Evolutionary conservation across 192 early-diverging fungal species (phyloP), one percentile per base, ranked within the genome.

Genomic region (Coemansia sp.): DNA sequence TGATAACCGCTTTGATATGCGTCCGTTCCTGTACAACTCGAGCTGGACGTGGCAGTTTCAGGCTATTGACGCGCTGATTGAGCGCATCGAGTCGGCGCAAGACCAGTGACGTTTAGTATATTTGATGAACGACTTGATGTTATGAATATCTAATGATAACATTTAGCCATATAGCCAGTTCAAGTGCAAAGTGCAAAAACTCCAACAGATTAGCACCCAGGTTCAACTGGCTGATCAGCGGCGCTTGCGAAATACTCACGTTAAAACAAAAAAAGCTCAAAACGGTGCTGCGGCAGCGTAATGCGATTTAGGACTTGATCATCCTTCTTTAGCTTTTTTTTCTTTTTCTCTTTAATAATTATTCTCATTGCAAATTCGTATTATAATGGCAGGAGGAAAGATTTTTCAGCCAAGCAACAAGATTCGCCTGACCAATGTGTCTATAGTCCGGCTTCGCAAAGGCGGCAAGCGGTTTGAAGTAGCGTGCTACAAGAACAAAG

Each of bases 401-500:
- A 82, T 82, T 40, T 78, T 82, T 50, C 74, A 76, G 44, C 80
- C 80, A 3, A 63, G 25, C 40, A 65, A 61, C 8, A 73, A 81
- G 42, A 82, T 86, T 64, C 89, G 89, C 54, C 81, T 99, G 46
- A 97, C 97, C 49, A 99, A 99, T 70, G 95, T 99, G 50, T 95
- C 95, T 7, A 73, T 97, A 37, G 97, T 99, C 15, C 91, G 93
- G 42, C 81, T 97, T 60, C 90, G 91, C 66, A 97, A 96, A 79
- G 95, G 94, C 26, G 97, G 97, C 40, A 97, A 95, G 76, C 87
- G 97, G 31, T 99, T 98, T 63, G 97, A 99, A 71, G 86, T 99
- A 40, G 97, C 97, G 10, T 97, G 93, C 75, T 99, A 98, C 82
- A 97, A 97, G 73, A 99, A 98, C 84, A 98, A 99, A 74, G 95